Conservation (phyloP, 2,329 filamentous ascomycete genomes). For the Hypoxylon sp. region DNA sequence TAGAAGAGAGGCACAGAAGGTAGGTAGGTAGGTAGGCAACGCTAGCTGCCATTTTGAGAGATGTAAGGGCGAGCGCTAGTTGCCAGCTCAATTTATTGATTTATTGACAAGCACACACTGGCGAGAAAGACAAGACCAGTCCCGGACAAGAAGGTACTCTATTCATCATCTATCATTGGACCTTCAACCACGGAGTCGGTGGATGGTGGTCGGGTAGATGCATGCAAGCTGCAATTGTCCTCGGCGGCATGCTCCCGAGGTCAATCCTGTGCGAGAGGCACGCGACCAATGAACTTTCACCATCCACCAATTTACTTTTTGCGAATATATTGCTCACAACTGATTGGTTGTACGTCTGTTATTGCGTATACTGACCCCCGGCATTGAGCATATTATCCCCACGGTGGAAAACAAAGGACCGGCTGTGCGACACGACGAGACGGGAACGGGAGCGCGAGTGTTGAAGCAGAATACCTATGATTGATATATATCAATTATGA, state of each 20-base stretch:
- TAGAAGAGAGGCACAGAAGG: too few relatives aligned
- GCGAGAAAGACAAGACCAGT: slow-evolving; percentile 12
- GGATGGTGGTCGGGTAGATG: too few relatives aligned
- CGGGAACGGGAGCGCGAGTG: too few relatives aligned
- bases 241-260: background rate
- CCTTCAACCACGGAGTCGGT: too few relatives aligned
- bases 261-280: background rate
- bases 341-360: slow-evolving; percentile 6
- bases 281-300: slow-evolving; percentile 3
- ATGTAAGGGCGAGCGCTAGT: background rate
- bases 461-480: too few relatives aligned
- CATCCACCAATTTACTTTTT: background rate
- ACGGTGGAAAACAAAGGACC: slow-evolving; percentile 6
- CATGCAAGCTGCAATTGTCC: too few relatives aligned
- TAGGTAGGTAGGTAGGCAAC: too few relatives aligned
- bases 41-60: slow-evolving; percentile 14
- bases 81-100: slow-evolving; percentile 4
- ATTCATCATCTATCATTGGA: too few relatives aligned
- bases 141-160: slow-evolving; percentile 33
- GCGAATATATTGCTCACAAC: background rate
- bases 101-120: slow-evolving; percentile 7
- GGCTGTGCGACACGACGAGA: too few relatives aligned
- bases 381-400: slow-evolving; percentile 2
- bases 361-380: background rate
- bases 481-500: too few relatives aligned